Evolutionary conservation across 129 eudicot species (phyloP).

Genomic region (Artemisia argyi): DNA sequence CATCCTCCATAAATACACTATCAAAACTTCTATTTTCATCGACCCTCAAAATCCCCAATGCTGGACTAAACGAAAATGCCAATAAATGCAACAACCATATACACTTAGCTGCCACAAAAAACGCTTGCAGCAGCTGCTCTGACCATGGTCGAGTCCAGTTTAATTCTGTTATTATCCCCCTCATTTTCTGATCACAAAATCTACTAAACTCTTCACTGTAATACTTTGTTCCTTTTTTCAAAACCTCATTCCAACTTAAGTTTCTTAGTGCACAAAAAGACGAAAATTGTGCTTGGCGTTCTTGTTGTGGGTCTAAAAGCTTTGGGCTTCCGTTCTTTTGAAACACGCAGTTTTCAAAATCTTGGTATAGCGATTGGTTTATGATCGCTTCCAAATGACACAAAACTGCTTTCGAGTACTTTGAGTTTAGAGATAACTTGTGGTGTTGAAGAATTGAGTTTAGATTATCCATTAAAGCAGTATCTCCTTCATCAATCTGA

Average conservation of each 20-base stretch:
- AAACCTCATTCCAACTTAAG: constrained; percentile 89
- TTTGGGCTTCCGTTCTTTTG: constrained; percentile 71
- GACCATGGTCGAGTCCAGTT: constrained; percentile 95
- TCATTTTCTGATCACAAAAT: constrained; percentile 94
- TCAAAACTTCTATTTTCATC: constrained; percentile 63
- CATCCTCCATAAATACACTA: constrained; percentile 69
- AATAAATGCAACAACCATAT: constrained; percentile 91
- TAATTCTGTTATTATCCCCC: constrained; percentile 54
- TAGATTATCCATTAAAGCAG: constrained; percentile 45
- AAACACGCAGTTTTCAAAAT: constrained; percentile 83
- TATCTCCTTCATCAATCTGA: constrained; percentile 66
- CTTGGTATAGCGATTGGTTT: constrained; percentile 74
- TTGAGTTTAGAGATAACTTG: constrained; percentile 60
- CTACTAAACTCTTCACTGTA: constrained; percentile 92
- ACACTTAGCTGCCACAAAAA: constrained; percentile 92
- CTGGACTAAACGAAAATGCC: constrained; percentile 73
- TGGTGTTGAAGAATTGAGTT: constrained; percentile 69
- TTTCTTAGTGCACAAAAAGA: constrained; percentile 76
- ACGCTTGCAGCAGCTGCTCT: constrained; percentile 77
- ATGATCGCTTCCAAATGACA: constrained; percentile 86
- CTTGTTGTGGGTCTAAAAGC: constrained; percentile 61
- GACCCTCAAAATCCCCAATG: constrained; percentile 69
- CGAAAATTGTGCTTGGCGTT: constrained; percentile 58
- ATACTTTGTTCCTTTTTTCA: constrained; percentile 84
- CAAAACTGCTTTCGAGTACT: constrained; percentile 57